phyloP scores from a whole-genome alignment of 352 stramenopile genomes.

The Globisporangium echinulatum region DNA sequence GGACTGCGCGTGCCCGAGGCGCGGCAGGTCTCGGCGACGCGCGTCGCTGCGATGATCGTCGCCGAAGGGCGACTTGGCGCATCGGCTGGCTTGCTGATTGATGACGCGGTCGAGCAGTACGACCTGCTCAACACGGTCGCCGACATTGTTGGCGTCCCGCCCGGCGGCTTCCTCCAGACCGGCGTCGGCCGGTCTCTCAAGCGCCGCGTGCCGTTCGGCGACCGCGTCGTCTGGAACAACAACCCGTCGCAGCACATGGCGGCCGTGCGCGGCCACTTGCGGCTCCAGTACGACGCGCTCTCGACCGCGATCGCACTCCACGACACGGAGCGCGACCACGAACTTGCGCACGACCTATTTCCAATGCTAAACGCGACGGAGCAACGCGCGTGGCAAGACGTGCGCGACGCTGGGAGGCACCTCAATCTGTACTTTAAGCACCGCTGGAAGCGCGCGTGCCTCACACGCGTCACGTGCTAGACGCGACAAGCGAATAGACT shows the following conservation, averaged over 20 bases:
- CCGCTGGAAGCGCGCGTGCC: slow-evolving; percentile 20
- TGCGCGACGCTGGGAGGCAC: slow-evolving; percentile 21
- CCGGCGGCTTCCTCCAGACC: slow-evolving; percentile 26
- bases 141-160: slow-evolving; percentile 30
- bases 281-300: slow-evolving; percentile 36
- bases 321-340: slow-evolving; percentile 31
- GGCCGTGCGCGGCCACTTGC: slow-evolving; percentile 25
- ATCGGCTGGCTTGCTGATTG: slow-evolving; percentile 18
- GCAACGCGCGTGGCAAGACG: slow-evolving; percentile 12
- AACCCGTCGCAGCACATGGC: slow-evolving; percentile 42
- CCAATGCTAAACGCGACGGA: slow-evolving; percentile 14
- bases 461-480: slow-evolving; percentile 2
- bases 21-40: slow-evolving; percentile 21
- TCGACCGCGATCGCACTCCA: slow-evolving; percentile 30
- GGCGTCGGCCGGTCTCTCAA: slow-evolving; percentile 38
- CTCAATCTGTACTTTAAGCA: slow-evolving; percentile 50
- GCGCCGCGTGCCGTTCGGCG: slow-evolving; percentile 23
- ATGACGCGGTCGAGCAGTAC: slow-evolving; percentile 30
- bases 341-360: slow-evolving; percentile 29
- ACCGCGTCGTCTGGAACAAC: slow-evolving; percentile 44
- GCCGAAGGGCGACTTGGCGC: slow-evolving; percentile 28
- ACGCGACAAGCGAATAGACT: too few relatives aligned
- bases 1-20: slow-evolving; percentile 22
- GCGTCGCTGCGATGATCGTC: slow-evolving; percentile 26
- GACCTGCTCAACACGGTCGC: slow-evolving; percentile 35